Conservation (phyloP, 805 yeast genomes). For the Komagataella pastoris region DNA sequence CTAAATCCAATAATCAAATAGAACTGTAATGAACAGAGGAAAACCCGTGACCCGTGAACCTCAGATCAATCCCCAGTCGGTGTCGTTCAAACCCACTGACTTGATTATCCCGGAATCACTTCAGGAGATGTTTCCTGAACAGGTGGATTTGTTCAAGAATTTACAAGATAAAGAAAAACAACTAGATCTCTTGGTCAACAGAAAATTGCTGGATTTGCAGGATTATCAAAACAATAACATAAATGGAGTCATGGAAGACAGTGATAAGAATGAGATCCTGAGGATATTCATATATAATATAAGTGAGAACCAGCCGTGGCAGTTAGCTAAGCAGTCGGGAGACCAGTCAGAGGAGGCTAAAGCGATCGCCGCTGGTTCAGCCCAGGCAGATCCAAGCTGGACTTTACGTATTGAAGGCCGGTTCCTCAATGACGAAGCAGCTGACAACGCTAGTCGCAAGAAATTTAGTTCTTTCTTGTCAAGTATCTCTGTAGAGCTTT, state of each 20-base stretch:
- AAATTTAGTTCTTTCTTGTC: constrained; percentile 73
- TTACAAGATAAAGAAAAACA: constrained; percentile 72
- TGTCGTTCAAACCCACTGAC: constrained; percentile 20
- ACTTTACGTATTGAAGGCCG: constrained; percentile 84
- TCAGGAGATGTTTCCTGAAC: constrained; percentile 18
- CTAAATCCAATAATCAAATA: neutral
- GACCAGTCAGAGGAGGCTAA: constrained; percentile 6
- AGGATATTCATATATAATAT: constrained; percentile 77
- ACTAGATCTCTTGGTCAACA: constrained; percentile 67
- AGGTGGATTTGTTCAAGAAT: constrained; percentile 58
- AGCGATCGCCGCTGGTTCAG: constrained; percentile 1
- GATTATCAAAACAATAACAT: constrained; percentile 41
- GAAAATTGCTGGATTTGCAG: constrained; percentile 78
- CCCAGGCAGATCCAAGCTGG: constrained; percentile 46
- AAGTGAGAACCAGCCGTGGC: constrained; percentile 86
- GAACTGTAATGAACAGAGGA: neutral
- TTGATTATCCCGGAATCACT: constrained; percentile 16
- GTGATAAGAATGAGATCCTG: constrained; percentile 42
- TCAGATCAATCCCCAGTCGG: constrained; percentile 3
- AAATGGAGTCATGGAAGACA: constrained; percentile 25
- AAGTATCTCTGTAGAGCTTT: constrained; percentile 72
- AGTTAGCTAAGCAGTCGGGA: constrained; percentile 16
- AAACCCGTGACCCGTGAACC: constrained; percentile 1
- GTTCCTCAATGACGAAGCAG: constrained; percentile 37
- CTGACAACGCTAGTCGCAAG: constrained; percentile 33